Conservation (phyloP, 257 asterid species). For the Nicotiana tomentosiformis region DNA sequence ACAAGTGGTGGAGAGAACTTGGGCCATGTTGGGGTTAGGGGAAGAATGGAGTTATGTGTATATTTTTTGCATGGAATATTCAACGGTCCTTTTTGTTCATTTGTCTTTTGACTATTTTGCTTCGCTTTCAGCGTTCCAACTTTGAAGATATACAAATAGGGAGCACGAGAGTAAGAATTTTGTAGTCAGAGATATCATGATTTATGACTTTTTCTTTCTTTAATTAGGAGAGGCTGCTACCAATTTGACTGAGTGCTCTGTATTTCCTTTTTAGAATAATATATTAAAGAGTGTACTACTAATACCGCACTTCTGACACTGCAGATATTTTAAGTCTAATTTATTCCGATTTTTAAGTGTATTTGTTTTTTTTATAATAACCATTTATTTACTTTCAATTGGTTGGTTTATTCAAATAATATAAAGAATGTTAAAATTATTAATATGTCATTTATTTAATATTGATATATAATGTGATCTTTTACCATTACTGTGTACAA, state of each 20-base stretch:
- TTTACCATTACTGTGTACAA: too few species aligned
- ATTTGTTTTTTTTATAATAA: too few species aligned
- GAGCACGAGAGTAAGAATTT: background rate
- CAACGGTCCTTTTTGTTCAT: slow-evolving; percentile 9
- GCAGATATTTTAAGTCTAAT: background rate
- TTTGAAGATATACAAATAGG: background rate
- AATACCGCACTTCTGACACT: background rate
- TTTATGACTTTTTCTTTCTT: background rate
- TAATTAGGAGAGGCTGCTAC: background rate
- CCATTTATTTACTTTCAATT: too few species aligned
- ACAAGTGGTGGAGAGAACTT: background rate
- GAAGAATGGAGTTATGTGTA: background rate
- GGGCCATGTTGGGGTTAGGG: background rate
- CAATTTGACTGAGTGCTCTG: background rate
- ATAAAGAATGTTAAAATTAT: too few species aligned
- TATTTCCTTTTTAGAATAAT: background rate
- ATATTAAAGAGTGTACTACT: background rate
- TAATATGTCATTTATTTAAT: too few species aligned
- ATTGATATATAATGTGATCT: too few species aligned
- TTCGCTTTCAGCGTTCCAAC: slow-evolving; percentile 12
- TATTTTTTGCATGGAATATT: background rate
- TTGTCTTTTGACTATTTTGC: background rate
- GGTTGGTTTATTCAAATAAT: too few species aligned
- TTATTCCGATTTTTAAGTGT: background rate
- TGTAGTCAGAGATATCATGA: background rate